These are phyloP conservation scores for Xylariaceae sp. DNA, from an alignment of 2,329 filamentous ascomycete genomes.

Conservation along the genomic window DNA sequence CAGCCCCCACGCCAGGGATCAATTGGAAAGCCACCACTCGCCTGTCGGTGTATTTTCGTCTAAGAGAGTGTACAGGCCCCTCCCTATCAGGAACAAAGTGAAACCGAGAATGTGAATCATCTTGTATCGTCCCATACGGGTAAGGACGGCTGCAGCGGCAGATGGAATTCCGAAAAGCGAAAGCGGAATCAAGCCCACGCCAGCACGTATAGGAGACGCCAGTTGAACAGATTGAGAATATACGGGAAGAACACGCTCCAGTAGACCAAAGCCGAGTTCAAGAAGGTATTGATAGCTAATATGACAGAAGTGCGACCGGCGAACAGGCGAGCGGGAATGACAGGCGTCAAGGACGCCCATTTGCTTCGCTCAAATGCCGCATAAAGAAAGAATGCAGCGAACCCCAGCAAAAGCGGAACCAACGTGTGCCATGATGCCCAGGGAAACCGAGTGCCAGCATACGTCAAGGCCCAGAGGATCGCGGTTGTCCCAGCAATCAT, in stretches of 20 bases:
- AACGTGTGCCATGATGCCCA: slow-evolving; percentile 12
- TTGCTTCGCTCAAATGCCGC: not conserved
- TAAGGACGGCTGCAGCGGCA: slow-evolving; percentile 23
- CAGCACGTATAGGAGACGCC: slow-evolving; percentile 23
- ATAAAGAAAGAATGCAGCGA: slow-evolving; percentile 10
- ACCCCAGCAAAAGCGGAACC: slow-evolving; percentile 10
- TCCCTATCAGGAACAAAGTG: slow-evolving; percentile 27
- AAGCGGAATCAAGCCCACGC: slow-evolving; percentile 21
- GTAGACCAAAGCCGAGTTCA: slow-evolving; percentile 33
- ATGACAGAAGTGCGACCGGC: slow-evolving; percentile 34
- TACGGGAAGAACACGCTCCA: slow-evolving; percentile 35
- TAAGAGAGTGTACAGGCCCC: slow-evolving; percentile 34
- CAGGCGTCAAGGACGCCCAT: too few relatives aligned
- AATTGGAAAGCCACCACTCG: slow-evolving; percentile 34
- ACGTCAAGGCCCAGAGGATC: slow-evolving; percentile 15
- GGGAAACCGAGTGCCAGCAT: slow-evolving; percentile 5
- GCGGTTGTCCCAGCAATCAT: slow-evolving; percentile 6
- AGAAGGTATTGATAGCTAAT: slow-evolving; percentile 32
- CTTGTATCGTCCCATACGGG: slow-evolving; percentile 14
- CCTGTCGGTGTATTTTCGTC: slow-evolving; percentile 25
- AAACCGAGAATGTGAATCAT: slow-evolving; percentile 21
- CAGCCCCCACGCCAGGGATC: slow-evolving; percentile 30
- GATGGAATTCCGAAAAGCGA: slow-evolving; percentile 20
- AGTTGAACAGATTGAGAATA: slow-evolving; percentile 39
- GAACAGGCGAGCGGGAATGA: slow-evolving; percentile 41